These are phyloP conservation scores for Hyaloscypha bicolor DNA, from an alignment of 495 filamentous ascomycete species.

Conservation along the genomic window DNA sequence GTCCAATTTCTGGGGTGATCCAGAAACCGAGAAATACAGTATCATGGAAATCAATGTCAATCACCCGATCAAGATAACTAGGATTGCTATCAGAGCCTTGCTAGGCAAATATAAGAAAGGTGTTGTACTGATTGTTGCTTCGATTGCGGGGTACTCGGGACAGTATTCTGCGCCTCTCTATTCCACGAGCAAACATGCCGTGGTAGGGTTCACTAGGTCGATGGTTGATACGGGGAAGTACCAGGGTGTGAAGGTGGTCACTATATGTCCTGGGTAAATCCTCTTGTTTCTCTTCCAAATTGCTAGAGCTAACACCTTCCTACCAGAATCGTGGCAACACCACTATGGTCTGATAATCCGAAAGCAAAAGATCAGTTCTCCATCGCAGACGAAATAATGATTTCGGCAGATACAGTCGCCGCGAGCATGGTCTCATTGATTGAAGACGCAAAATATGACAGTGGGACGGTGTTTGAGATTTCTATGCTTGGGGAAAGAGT, in stretches of 20 bases:
- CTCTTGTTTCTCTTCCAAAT: background rate
- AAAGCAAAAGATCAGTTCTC: conserved; percentile 26
- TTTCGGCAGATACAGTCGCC: conserved; percentile 7
- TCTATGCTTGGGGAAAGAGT: background rate
- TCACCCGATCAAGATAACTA: conserved; percentile 41
- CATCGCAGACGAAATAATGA: conserved; percentile 1
- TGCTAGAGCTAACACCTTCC: conserved; percentile 11
- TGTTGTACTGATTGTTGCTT: conserved; percentile 32
- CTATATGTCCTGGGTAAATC: background rate
- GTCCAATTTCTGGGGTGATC: conserved; percentile 38
- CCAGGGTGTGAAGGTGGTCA: conserved; percentile 30
- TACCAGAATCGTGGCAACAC: conserved; percentile 30
- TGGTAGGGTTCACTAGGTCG: conserved; percentile 39
- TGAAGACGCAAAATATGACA: conserved; percentile 1
- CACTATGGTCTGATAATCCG: conserved; percentile 31
- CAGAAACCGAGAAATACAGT: conserved; percentile 34
- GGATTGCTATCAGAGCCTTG: conserved; percentile 40
- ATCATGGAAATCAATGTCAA: conserved; percentile 34
- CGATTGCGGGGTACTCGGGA: conserved; percentile 30
- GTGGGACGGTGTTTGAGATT: conserved; percentile 7
- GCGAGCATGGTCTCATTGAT: conserved; percentile 6
- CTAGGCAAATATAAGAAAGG: conserved; percentile 36
- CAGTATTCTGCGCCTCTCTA: conserved; percentile 32
- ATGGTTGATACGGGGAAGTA: conserved; percentile 31
- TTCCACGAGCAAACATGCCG: conserved; percentile 41